These are phyloP conservation scores for Eucalyptus rudis DNA, from an alignment of 345 rosid species.

Conservation along the genomic window DNA sequence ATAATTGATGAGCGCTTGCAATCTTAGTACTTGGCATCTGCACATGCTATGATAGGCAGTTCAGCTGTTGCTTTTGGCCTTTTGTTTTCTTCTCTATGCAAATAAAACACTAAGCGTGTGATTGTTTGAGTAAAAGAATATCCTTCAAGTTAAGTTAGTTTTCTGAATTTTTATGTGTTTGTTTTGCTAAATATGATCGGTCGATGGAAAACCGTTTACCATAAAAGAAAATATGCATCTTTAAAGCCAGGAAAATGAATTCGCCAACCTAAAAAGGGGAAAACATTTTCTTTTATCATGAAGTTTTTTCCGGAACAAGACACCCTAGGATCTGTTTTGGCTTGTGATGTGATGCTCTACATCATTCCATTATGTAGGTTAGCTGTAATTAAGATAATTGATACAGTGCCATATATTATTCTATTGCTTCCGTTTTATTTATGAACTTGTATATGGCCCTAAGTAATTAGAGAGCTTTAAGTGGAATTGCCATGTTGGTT, in stretches of 20 bases:
- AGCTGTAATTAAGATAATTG: not conserved
- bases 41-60: not conserved
- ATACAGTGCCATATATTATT: not conserved
- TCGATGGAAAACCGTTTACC: not conserved
- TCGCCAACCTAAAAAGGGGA: not conserved
- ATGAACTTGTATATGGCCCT: not conserved
- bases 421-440: not conserved
- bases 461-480: not conserved
- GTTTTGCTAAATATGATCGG: not conserved
- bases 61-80: not conserved
- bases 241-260: not conserved
- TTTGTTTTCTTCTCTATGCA: not conserved
- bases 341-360: not conserved
- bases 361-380: not conserved
- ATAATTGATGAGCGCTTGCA: not conserved
- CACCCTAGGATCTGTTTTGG: not conserved
- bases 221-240: not conserved
- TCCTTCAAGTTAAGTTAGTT: not conserved
- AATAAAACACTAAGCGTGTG: not conserved
- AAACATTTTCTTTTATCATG: not conserved
- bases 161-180: not conserved
- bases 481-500: not conserved
- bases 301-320: not conserved
- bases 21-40: not conserved
- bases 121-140: not conserved